Percentiles rank a stretch among this genome's conserved stretches.
These are phyloP conservation scores for Suillus subalutaceus DNA, from an alignment of 768 basidiomycete species.

Conservation along the genomic window DNA sequence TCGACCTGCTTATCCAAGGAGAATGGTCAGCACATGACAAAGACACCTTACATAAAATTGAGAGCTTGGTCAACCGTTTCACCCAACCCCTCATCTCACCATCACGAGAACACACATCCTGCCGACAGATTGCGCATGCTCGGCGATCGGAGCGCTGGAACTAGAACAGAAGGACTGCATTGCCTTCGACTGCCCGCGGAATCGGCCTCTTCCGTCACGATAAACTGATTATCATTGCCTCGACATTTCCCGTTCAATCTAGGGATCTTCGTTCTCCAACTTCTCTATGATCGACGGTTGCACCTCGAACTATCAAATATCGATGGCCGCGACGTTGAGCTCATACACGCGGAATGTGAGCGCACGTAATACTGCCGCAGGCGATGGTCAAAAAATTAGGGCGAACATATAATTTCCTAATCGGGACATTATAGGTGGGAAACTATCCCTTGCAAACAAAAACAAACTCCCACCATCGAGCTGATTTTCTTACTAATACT, in stretches of 20 bases:
- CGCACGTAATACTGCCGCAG: conserved; percentile 1
- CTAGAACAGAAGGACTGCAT: neutral
- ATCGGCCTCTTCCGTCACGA: conserved; percentile 5
- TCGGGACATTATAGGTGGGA: neutral
- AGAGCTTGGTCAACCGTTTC: conserved; percentile 4
- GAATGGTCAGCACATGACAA: conserved; percentile 7
- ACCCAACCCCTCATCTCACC: neutral
- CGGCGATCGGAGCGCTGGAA: neutral
- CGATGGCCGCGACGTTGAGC: neutral
- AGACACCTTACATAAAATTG: conserved; percentile 9
- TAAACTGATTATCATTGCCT: neutral
- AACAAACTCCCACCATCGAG: conserved; percentile 19
- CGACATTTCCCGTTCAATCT: neutral
- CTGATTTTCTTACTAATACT: conserved; percentile 41
- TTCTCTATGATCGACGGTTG: neutral
- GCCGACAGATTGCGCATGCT: conserved; percentile 6
- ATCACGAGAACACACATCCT: neutral
- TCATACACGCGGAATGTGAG: conserved; percentile 2
- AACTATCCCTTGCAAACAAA: conserved; percentile 20
- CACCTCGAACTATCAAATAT: neutral
- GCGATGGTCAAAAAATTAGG: conserved; percentile 2
- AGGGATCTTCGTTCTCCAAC: neutral
- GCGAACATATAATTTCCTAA: neutral
- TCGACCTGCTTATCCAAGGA: conserved; percentile 4
- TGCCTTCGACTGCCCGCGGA: neutral